Evolutionary conservation across 1,139 yeast species (phyloP).

Genomic region (Yamadazyma conglobata): DNA sequence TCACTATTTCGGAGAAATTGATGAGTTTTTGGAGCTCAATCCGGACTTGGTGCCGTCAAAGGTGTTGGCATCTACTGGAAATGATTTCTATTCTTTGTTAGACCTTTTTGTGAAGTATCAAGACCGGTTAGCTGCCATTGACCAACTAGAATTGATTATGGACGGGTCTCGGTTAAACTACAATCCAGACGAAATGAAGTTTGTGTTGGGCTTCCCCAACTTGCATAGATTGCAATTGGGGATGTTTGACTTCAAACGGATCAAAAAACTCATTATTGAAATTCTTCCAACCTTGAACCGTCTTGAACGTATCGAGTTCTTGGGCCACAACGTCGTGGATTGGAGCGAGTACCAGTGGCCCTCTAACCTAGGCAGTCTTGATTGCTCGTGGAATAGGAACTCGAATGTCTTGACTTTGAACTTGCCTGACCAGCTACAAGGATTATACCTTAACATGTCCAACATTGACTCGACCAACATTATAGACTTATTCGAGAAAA

Average conservation of each 20-base stretch:
- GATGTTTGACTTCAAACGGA: slow-evolving; percentile 18
- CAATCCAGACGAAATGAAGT: slow-evolving; percentile 17
- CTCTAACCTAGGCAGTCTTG: slow-evolving; percentile 25
- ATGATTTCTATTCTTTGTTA: slow-evolving; percentile 29
- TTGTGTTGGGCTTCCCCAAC: slow-evolving; percentile 24
- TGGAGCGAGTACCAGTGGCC: slow-evolving; percentile 28
- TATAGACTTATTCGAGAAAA: slow-evolving; percentile 8
- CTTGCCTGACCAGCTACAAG: slow-evolving; percentile 13
- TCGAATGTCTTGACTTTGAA: slow-evolving; percentile 19
- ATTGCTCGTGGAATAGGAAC: slow-evolving; percentile 33
- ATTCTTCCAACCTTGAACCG: slow-evolving; percentile 12
- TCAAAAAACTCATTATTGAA: slow-evolving; percentile 10
- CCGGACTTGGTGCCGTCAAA: slow-evolving; percentile 27
- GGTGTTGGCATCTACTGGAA: slow-evolving; percentile 28
- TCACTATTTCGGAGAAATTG: slow-evolving; percentile 27
- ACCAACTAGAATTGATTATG: slow-evolving; percentile 23
- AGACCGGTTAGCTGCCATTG: slow-evolving; percentile 15
- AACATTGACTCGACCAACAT: slow-evolving; percentile 17
- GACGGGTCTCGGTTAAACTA: slow-evolving; percentile 15
- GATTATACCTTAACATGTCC: slow-evolving; percentile 32
- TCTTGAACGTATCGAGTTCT: slow-evolving; percentile 25
- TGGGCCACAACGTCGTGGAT: slow-evolving; percentile 30
- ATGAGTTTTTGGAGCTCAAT: slow-evolving; percentile 26
- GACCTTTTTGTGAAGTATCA: slow-evolving; percentile 21
- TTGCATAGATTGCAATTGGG: slow-evolving; percentile 30